These are phyloP conservation scores for Malbranchea zuffiana DNA, from an alignment of 2,329 filamentous ascomycete species.

Conservation along the genomic window DNA sequence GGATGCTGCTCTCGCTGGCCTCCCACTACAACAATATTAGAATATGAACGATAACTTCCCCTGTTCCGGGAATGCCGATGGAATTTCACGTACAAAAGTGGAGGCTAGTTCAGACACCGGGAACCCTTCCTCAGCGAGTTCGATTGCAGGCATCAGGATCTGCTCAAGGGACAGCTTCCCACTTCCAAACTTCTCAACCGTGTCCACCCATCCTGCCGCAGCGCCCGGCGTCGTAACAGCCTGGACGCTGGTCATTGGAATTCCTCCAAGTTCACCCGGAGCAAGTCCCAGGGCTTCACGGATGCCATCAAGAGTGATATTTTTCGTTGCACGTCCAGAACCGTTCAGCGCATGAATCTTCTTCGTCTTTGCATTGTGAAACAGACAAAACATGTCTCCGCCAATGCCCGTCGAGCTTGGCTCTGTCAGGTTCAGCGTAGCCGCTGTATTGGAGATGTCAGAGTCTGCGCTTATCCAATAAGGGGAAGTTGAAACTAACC, in stretches of 20 bases:
- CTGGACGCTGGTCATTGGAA: conserved; percentile 67
- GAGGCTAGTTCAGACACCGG: conserved; percentile 74
- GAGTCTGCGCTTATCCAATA: background rate
- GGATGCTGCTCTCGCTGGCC: conserved; percentile 51
- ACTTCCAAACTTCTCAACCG: conserved; percentile 78
- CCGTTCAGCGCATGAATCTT: conserved; percentile 82
- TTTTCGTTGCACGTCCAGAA: conserved; percentile 68
- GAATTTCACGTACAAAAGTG: conserved; percentile 54
- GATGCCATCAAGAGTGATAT: conserved; percentile 58
- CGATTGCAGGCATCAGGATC: conserved; percentile 71
- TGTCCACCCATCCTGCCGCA: conserved; percentile 86
- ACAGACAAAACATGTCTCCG: conserved; percentile 94
- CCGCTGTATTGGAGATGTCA: conserved; percentile 45
- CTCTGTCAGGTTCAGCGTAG: conserved; percentile 85
- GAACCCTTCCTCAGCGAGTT: conserved; percentile 77
- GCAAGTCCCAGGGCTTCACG: conserved; percentile 57
- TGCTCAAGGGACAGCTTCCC: conserved; percentile 67
- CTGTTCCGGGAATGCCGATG: too few relatives aligned
- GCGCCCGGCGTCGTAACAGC: conserved; percentile 82
- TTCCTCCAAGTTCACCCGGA: conserved; percentile 45
- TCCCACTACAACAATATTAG: conserved; percentile 70
- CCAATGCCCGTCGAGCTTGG: conserved; percentile 89
- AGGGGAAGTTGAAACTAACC: conserved; percentile 42
- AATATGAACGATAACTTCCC: too few relatives aligned
- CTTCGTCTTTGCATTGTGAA: conserved; percentile 71